phyloP scores from a whole-genome alignment of 78 protist genomes.

The Dictyostelium firmibasis region DNA sequence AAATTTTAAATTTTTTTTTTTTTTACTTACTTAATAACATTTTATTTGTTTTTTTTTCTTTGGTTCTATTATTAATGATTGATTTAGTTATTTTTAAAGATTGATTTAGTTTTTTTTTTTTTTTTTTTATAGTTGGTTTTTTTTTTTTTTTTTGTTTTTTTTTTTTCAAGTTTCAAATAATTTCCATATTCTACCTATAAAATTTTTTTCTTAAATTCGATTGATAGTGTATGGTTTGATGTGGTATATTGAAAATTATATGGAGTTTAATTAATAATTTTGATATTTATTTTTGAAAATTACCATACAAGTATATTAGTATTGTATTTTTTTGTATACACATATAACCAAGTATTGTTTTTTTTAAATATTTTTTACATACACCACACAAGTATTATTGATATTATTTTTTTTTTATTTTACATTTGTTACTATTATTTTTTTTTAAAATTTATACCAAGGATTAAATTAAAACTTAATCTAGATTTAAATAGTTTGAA shows the following conservation, averaged over 20 bases:
- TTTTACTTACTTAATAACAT: neutral
- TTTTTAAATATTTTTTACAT: neutral
- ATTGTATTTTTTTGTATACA: neutral
- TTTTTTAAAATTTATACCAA: too few species aligned
- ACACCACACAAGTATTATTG: neutral
- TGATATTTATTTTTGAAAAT: neutral
- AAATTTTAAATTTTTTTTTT: neutral
- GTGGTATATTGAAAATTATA: neutral
- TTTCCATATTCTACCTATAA: too few species aligned
- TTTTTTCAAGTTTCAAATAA: too few species aligned
- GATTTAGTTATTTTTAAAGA: too few species aligned
- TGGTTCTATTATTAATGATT: too few species aligned
- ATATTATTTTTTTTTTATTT: neutral
- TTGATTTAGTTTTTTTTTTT: too few species aligned
- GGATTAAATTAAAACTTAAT: too few species aligned
- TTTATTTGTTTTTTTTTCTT: neutral
- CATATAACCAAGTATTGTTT: neutral
- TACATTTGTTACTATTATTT: too few species aligned
- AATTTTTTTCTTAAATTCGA: too few species aligned
- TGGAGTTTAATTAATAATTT: neutral
- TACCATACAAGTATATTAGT: neutral
- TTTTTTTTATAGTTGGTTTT: neutral
- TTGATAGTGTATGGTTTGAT: too few species aligned
- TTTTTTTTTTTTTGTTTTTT: too few species aligned
- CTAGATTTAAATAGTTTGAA: too few species aligned